Percentiles rank a stretch among this genome's conserved stretches.
Evolutionary conservation across 2,329 filamentous ascomycete species (phyloP).

Genomic region (Claviceps maximensis): DNA sequence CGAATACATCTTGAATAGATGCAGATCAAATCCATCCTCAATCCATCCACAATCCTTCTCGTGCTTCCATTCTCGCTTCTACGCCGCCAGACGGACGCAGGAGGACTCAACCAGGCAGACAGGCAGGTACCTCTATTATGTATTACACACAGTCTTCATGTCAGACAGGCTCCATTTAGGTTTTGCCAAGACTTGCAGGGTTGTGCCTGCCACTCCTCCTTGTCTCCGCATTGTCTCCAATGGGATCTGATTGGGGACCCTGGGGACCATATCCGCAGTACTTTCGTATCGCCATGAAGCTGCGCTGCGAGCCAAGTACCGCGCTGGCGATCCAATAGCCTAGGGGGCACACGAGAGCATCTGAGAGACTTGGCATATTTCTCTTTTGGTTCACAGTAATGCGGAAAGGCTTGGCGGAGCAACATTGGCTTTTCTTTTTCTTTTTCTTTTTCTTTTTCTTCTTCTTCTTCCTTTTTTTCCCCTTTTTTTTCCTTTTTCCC

Average conservation of each 20-base stretch:
- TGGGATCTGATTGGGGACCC: not conserved
- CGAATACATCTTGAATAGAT: no score
- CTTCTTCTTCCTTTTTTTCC: not conserved
- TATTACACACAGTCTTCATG: not conserved
- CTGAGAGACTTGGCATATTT: conserved; percentile 3
- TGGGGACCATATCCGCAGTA: not conserved
- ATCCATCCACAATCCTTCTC: not conserved
- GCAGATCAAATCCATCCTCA: no score
- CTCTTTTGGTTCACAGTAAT: not conserved
- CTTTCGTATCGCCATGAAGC: not conserved
- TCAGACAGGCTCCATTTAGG: not conserved
- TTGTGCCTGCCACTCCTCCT: not conserved
- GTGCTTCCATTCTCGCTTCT: not conserved
- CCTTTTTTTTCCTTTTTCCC: not conserved
- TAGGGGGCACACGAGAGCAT: not conserved
- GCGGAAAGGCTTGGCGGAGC: not conserved
- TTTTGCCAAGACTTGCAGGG: not conserved
- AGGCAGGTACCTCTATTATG: not conserved
- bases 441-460: no score
- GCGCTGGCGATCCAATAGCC: not conserved
- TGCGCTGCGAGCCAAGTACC: not conserved
- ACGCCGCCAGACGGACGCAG: not conserved
- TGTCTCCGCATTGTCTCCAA: not conserved
- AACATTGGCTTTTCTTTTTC: not conserved
- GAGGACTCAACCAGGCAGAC: not conserved